Evolutionary conservation across 306 rosid species (phyloP), one percentile per base, ranked within the genome.

Genomic region (Ziziphus jujuba): DNA sequence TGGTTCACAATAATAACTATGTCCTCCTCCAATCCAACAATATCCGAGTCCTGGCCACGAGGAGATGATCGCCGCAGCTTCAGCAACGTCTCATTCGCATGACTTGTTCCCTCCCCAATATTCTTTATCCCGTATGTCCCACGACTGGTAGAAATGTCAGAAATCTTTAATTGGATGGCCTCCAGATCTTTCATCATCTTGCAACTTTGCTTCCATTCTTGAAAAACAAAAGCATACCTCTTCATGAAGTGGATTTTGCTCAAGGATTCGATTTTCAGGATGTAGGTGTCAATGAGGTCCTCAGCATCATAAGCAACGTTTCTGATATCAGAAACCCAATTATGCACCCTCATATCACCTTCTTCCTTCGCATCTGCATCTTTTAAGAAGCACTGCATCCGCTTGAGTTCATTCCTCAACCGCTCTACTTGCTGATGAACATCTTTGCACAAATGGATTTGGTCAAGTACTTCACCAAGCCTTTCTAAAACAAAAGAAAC

Each of bases 241-340:
- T 35, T 28, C 20, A 63, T 8, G 33, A 28, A 64, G 58, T 64
- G 54, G 44, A 44, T 43, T 10, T 40, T 44, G 19, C 12, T 25
- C 38, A 5, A 47, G 77, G 75, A 66, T 43, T 75, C 76, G 57
- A 64, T 64, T 33, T 69, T 60, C 3, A 81, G 67, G 61, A 80
- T 78, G 61, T 78, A 79, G 34, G 16, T 67, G 74, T 86, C 87
- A n/a, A 83, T 69, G 59, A 71, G 65, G 52, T 86, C 83, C 76
- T 81, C 85, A 23, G 76, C 78, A 53, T 81, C 79, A 48, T 76
- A 79, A 34, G 89, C 83, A 68, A 75, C 33, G 20, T 73, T 61
- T 75, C 77, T 69, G 20, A 86, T 73, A 56, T 86, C 83, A 5
- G 70, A 63, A 65, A 79, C 68, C 81, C 73, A 77, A 65, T 79